Evolutionary conservation across 768 basidiomycete species (phyloP), one percentile per base, ranked within the genome.

Genomic region (Tricholoma saponaceum): DNA sequence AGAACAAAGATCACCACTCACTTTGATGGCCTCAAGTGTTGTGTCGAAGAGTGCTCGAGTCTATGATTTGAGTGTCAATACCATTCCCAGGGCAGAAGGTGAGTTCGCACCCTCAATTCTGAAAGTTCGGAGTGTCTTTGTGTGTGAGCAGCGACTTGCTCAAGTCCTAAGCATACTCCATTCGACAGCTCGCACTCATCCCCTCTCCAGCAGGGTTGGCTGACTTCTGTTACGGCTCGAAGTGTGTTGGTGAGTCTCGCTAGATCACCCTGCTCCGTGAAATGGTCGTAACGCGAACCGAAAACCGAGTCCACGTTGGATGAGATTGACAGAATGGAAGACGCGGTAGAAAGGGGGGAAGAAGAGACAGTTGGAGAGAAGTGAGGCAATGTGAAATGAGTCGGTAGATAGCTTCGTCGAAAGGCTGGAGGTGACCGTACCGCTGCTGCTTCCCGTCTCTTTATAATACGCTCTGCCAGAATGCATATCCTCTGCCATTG

Each of bases 401-500:
- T 79, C 74, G 80, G 82, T 68, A 85, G 74, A 75, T 80, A 83
- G 71, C 78, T 71, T 72, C 80, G 82, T 77, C 78, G 79, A 73
- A 82, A 78, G 76, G 80, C 79, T 76, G 84, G 77, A 76, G 77
- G 76, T 72, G 70, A 73, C 78, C 91, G 83, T 89, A 90, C 92
- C 80, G 90, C 88, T 77, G 90, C 89, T 74, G 92, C 89, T 80
- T 95, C 90, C 67, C 92, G 85, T 74, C 95, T 84, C 72, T 88
- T 92, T 55, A 96, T 83, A 61, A 92, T 83, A 59, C 94, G 88
- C 74, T 98, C 96, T 18, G 87, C 82, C 55, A 94, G 80, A 56
- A 91, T 74, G 69, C 91, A 92, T 67, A 98, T 86, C 66, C 89
- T 87, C 65, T 95, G 91, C 92, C 95, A 97, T 59, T 91, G 87